These are phyloP conservation scores for Grigorovia yakushimaensis DNA, from an alignment of 805 yeast genomes.

Conservation along the genomic window DNA sequence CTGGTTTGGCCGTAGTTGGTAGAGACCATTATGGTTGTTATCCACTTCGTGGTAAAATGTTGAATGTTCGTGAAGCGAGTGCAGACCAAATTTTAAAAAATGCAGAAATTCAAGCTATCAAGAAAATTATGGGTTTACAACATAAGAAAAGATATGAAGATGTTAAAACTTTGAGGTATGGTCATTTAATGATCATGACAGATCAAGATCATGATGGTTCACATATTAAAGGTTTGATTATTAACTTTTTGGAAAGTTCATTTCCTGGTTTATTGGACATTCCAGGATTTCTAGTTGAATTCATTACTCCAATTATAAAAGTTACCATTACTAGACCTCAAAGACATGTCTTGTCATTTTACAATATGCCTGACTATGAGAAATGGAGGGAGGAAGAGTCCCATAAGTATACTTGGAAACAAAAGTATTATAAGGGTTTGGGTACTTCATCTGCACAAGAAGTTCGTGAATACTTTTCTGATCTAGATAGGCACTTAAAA, in stretches of 20 bases:
- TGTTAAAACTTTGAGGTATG: conserved; percentile 72
- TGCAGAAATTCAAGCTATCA: conserved; percentile 88
- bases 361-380: conserved; percentile 93
- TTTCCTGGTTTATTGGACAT: conserved; percentile 87
- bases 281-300: conserved; percentile 88
- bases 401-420: conserved; percentile 65
- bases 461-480: conserved; percentile 79
- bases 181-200: conserved; percentile 97
- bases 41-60: conserved; percentile 88
- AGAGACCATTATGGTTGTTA: conserved; percentile 91
- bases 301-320: conserved; percentile 93
- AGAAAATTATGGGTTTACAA: conserved; percentile 90
- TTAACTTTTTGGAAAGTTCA: conserved; percentile 84
- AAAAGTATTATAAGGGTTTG: conserved; percentile 95
- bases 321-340: conserved; percentile 65
- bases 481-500: conserved; percentile 78
- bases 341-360: conserved; percentile 59
- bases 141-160: conserved; percentile 79
- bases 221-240: conserved; percentile 91
- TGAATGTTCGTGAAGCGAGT: conserved; percentile 93
- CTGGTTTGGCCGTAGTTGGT: conserved; percentile 91
- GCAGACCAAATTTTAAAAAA: conserved; percentile 92
- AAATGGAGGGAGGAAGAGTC: conserved; percentile 86
- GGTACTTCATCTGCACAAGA: conserved; percentile 87
- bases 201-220: conserved; percentile 99